These are phyloP conservation scores for Lignosus rhinocerotis DNA, from an alignment of 1,284 basidiomycete species.

Conservation along the genomic window DNA sequence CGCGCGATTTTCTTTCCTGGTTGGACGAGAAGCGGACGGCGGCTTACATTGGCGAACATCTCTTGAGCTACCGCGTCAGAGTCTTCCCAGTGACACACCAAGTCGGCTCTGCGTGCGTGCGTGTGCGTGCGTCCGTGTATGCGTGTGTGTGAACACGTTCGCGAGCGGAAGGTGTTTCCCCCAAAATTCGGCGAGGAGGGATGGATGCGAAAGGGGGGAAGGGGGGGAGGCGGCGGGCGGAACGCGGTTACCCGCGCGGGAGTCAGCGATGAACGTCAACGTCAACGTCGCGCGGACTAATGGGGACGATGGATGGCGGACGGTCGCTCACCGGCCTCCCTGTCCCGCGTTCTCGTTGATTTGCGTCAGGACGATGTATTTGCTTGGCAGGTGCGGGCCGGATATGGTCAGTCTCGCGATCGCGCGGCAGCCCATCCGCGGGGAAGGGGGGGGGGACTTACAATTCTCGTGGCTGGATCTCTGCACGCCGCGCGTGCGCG, in stretches of 20 bases:
- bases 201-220: neutral
- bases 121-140: neutral
- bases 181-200: too few species aligned
- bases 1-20: neutral
- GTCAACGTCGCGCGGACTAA: neutral
- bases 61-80: constrained; percentile 69
- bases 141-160: neutral
- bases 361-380: constrained; percentile 81
- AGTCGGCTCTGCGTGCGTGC: constrained; percentile 50
- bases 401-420: constrained; percentile 2
- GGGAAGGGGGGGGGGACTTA: constrained; percentile 44
- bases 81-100: constrained; percentile 78
- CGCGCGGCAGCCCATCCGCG: too few species aligned
- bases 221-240: too few species aligned
- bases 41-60: constrained; percentile 64
- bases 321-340: constrained; percentile 64
- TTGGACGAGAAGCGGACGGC: too few species aligned
- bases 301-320: neutral
- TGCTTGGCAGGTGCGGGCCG: constrained; percentile 43
- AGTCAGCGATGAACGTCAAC: too few species aligned
- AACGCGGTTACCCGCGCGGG: neutral
- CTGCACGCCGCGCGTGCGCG: constrained; percentile 32
- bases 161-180: neutral
- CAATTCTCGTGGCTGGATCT: constrained; percentile 78
- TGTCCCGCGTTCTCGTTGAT: constrained; percentile 80